phyloP scores from a whole-genome alignment of 768 basidiomycete genomes.

The Mycena venus region DNA sequence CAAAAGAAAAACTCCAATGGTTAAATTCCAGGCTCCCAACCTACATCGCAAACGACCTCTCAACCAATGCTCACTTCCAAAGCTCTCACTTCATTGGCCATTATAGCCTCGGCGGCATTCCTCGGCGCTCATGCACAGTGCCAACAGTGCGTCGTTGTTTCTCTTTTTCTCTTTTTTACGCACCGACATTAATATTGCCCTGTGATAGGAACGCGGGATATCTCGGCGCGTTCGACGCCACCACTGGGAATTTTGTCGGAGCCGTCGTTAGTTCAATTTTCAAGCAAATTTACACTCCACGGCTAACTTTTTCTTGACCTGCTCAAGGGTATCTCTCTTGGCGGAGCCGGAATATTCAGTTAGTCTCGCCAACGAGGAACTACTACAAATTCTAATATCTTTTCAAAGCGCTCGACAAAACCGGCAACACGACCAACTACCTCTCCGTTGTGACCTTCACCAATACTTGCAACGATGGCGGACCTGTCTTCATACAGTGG shows the following conservation, averaged over 20 bases:
- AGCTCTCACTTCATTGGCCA: neutral
- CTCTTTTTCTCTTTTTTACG: neutral
- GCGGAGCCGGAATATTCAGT: slow-evolving; percentile 18
- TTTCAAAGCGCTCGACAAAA: neutral
- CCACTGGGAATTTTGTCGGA: neutral
- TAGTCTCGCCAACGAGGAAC: neutral
- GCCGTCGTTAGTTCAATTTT: slow-evolving; percentile 11
- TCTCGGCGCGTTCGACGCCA: slow-evolving; percentile 13
- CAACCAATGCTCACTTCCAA: neutral
- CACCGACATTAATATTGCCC: neutral
- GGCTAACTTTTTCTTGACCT: neutral
- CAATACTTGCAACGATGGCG: slow-evolving; percentile 16
- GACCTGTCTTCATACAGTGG: slow-evolving; percentile 16
- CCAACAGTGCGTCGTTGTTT: neutral
- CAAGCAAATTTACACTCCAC: neutral
- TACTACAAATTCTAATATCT: neutral
- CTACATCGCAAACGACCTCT: neutral
- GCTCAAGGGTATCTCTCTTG: neutral
- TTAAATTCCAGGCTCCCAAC: neutral
- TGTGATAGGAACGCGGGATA: slow-evolving; percentile 7
- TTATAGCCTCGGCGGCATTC: neutral
- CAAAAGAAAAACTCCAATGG: neutral
- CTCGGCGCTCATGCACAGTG: slow-evolving; percentile 5
- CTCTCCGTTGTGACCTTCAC: slow-evolving; percentile 3
- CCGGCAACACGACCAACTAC: slow-evolving; percentile 8